Evolutionary conservation across 306 rosid genomes (phyloP), one percentile per base, ranked within the genome.

Genomic region (Cucurbita moschata): DNA sequence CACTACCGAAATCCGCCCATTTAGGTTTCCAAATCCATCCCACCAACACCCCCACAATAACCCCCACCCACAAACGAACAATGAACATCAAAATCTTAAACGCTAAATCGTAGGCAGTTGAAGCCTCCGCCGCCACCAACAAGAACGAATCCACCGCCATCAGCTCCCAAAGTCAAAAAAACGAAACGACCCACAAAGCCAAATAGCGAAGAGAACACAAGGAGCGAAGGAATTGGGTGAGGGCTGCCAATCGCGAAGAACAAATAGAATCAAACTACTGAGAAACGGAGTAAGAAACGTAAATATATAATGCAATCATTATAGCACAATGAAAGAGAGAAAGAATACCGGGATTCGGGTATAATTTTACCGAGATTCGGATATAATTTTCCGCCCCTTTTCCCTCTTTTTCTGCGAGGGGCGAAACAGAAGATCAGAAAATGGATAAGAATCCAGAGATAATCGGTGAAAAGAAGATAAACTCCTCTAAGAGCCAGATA

Each of bases 1-100:
- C 84, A 52, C 82, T 38, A 6, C 84, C 81, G 76, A 79, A 82
- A 55, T 30, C 71, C 30, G 86, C 99, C 99, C 99, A 94, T 77
- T 85, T 86, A 12, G 99, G 99, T n/a, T 81, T 88, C 99, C 99
- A 91, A 1, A 86, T 82, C 99, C 99, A 94, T 26, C 99, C 99
- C 50, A 94, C 88, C 37, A 89, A 40, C 55, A 94, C 96, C 1
- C 99, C 97, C 21, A 87, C 76, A 49, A 91, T 61, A 60, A 89
- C 83, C 18, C 91, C 97, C 71, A 94, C 70, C 97, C 99, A 94
- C 0, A 94, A 74, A 16, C 97, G 94, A 47, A 87, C 82, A 7
- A 86, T 56, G 62, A 94, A 85, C 21, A 84, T 70, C 5, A 80
- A 51, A 26, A 86, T 78, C 81, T 83, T 86, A 5, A 77, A 74